phyloP scores from a whole-genome alignment of 768 basidiomycete genomes.

The Boletus pseudopeckii region DNA sequence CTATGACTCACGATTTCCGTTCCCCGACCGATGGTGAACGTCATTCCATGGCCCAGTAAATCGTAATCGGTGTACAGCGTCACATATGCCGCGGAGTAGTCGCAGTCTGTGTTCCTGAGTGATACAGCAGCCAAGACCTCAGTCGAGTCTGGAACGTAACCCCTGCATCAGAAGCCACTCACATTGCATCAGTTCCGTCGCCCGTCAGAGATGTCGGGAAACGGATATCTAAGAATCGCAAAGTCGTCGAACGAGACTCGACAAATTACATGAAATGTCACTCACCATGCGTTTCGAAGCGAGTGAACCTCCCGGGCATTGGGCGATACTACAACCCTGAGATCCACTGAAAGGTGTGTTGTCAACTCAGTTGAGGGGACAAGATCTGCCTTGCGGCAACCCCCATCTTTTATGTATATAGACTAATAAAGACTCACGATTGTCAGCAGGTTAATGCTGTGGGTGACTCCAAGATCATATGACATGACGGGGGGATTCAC shows the following conservation, averaged over 20 bases:
- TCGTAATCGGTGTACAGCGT: conserved; percentile 60
- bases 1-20: conserved; percentile 72
- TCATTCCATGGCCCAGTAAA: conserved; percentile 83
- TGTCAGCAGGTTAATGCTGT: neutral
- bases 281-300: conserved; percentile 54
- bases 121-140: neutral
- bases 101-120: conserved; percentile 84
- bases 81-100: conserved; percentile 91
- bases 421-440: too few relatives aligned
- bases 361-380: conserved; percentile 6
- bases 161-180: conserved; percentile 12
- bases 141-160: neutral
- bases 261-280: neutral
- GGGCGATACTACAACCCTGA: neutral
- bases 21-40: conserved; percentile 89
- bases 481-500: neutral
- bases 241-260: neutral
- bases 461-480: neutral
- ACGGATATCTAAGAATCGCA: conserved; percentile 58
- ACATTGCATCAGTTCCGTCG: conserved; percentile 93
- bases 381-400: neutral
- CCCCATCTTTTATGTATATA: neutral
- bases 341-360: neutral
- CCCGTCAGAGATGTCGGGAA: conserved; percentile 91
- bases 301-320: conserved; percentile 41